Evolutionary conservation across 2,329 filamentous ascomycete genomes (phyloP).

Genomic region (Claviceps africana): DNA sequence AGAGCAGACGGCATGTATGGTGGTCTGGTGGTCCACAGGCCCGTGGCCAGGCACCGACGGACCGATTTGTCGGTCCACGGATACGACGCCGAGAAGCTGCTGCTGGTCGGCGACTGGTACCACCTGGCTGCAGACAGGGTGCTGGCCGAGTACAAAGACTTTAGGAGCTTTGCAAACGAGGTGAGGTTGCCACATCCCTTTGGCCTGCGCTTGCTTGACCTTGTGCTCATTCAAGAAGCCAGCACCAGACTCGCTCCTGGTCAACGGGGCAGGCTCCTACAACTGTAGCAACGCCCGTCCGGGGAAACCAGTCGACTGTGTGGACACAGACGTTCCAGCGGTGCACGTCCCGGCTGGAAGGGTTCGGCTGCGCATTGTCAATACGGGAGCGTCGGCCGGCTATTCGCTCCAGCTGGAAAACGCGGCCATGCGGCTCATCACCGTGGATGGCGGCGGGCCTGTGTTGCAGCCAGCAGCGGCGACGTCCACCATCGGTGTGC

Average conservation of each 20-base stretch:
- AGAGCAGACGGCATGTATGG: slow-evolving; percentile 6
- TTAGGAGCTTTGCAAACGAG: slow-evolving; percentile 7
- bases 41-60: slow-evolving; percentile 7
- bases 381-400: slow-evolving; percentile 9
- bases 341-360: slow-evolving; percentile 4
- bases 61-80: slow-evolving; percentile 8
- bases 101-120: slow-evolving; percentile 26
- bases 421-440: slow-evolving; percentile 8
- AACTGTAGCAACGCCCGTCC: slow-evolving; percentile 11
- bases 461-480: slow-evolving; percentile 5
- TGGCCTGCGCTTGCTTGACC: neutral
- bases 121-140: slow-evolving; percentile 22
- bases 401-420: slow-evolving; percentile 6
- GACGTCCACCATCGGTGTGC: slow-evolving; percentile 8
- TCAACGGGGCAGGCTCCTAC: slow-evolving; percentile 20
- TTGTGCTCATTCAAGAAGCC: slow-evolving; percentile 17
- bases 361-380: slow-evolving; percentile 9
- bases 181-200: neutral
- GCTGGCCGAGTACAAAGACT: slow-evolving; percentile 11
- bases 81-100: slow-evolving; percentile 19
- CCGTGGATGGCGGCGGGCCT: slow-evolving; percentile 9
- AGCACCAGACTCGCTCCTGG: slow-evolving; percentile 24
- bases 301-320: slow-evolving; percentile 8
- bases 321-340: slow-evolving; percentile 1
- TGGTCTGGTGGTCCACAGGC: slow-evolving; percentile 23